These are phyloP conservation scores for Quercus robur DNA, from an alignment of 306 rosid species.

Conservation along the genomic window DNA sequence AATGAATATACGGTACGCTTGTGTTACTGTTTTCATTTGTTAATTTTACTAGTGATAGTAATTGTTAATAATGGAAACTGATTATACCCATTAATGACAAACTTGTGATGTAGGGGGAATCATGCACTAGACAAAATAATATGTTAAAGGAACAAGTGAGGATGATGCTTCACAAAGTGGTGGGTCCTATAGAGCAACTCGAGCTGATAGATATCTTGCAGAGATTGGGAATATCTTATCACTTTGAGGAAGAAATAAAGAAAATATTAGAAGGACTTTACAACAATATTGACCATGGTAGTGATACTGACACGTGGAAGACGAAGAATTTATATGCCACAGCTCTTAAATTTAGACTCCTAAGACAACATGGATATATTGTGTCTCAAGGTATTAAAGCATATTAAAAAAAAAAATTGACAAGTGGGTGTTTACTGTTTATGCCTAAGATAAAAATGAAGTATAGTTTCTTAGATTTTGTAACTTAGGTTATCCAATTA, in stretches of 20 bases:
- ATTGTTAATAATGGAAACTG: too few species aligned
- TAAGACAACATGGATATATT: not conserved
- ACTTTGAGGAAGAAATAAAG: slow-evolving; percentile 11
- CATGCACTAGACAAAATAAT: not conserved
- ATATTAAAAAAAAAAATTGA: too few species aligned
- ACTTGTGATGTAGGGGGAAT: slow-evolving; percentile 2
- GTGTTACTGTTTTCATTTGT: not conserved
- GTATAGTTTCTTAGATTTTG: too few species aligned
- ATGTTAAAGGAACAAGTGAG: slow-evolving; percentile 7
- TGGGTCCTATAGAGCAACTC: too few species aligned
- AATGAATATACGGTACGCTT: not conserved
- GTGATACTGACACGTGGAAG: not conserved
- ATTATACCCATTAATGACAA: not conserved
- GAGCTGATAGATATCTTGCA: slow-evolving; percentile 2
- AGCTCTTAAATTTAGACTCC: too few species aligned
- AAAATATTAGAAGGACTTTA: not conserved
- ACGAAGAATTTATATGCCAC: not conserved
- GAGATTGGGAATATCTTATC: slow-evolving; percentile 14
- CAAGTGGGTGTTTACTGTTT: too few species aligned
- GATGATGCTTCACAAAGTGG: too few species aligned
- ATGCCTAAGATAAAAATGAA: too few species aligned
- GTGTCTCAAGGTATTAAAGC: slow-evolving; percentile 1
- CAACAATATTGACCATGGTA: not conserved
- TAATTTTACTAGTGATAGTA: not conserved
- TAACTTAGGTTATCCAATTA: too few species aligned